Conservation (phyloP, 2,329 filamentous ascomycete genomes). For the Sporothrix globosa region DNA sequence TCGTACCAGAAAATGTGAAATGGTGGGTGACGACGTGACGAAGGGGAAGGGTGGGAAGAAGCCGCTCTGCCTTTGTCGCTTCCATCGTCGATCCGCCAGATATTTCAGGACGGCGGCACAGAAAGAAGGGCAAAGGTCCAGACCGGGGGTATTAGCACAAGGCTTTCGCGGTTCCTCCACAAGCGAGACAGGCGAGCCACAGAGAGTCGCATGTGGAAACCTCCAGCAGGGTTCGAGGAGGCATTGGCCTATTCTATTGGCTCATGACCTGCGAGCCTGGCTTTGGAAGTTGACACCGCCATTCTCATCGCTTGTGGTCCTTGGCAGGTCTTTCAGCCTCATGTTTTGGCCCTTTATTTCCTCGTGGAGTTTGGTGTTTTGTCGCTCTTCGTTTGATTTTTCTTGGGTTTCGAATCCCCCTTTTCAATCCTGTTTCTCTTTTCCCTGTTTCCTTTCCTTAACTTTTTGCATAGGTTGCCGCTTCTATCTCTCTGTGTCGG, state of each 20-base stretch:
- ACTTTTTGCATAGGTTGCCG: background rate
- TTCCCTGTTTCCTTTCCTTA: background rate
- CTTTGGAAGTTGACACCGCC: background rate
- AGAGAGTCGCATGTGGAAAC: background rate
- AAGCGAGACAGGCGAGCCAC: background rate
- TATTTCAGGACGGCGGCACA: background rate
- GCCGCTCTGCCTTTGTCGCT: too few species aligned
- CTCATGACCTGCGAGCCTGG: background rate
- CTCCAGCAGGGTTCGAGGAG: background rate
- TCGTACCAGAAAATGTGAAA: background rate
- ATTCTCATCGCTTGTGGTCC: background rate
- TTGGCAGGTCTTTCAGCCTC: conserved; percentile 8
- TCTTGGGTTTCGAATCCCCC: background rate
- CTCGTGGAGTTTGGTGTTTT: too few species aligned
- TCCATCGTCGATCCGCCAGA: too few species aligned
- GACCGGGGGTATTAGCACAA: background rate
- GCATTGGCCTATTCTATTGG: background rate
- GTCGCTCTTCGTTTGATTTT: too few species aligned
- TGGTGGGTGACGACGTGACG: background rate
- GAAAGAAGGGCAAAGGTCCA: background rate
- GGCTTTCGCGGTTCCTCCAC: background rate
- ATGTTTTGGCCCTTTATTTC: conserved; percentile 12
- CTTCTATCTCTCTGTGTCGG: background rate
- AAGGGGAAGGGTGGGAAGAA: background rate
- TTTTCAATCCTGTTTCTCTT: background rate